These are phyloP conservation scores for Geotrichum aggregatum DNA, from an alignment of 1,139 yeast genomes.

Conservation along the genomic window DNA sequence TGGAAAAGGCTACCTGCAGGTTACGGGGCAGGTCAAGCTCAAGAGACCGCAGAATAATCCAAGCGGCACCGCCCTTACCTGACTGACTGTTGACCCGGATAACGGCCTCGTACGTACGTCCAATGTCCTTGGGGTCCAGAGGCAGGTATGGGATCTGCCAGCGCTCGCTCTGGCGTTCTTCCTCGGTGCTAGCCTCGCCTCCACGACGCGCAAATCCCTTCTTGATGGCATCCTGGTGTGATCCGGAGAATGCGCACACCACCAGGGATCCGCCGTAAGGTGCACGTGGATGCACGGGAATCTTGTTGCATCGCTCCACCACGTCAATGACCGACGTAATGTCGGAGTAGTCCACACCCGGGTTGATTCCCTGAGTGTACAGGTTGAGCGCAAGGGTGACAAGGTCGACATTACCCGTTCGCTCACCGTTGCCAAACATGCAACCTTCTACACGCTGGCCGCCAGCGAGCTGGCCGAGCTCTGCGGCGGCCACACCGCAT, in stretches of 20 bases:
- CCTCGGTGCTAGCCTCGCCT: slow-evolving; percentile 40
- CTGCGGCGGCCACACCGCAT: slow-evolving; percentile 97
- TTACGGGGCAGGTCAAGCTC: slow-evolving; percentile 91
- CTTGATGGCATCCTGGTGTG: slow-evolving; percentile 97
- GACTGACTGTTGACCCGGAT: slow-evolving; percentile 97
- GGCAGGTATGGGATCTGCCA: slow-evolving; percentile 96
- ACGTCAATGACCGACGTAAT: slow-evolving; percentile 74
- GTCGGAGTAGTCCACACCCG: slow-evolving; percentile 83
- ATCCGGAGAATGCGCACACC: slow-evolving; percentile 93
- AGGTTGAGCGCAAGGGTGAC: slow-evolving; percentile 88
- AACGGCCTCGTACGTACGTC: slow-evolving; percentile 95
- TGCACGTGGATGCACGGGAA: slow-evolving; percentile 88
- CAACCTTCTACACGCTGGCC: slow-evolving; percentile 98
- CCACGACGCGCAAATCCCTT: slow-evolving; percentile 77
- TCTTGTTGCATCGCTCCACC: slow-evolving; percentile 91
- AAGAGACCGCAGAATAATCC: slow-evolving; percentile 84
- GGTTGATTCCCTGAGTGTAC: slow-evolving; percentile 90
- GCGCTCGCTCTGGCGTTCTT: slow-evolving; percentile 29
- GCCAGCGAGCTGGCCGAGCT: slow-evolving; percentile 89
- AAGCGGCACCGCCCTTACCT: slow-evolving; percentile 98
- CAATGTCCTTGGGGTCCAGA: slow-evolving; percentile 92
- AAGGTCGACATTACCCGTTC: slow-evolving; percentile 95
- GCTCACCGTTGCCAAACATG: slow-evolving; percentile 94
- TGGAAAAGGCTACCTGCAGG: slow-evolving; percentile 85
- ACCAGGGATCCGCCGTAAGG: slow-evolving; percentile 97